Conservation (phyloP, 2,329 filamentous ascomycete species). For the Aspergillus versicolor region DNA sequence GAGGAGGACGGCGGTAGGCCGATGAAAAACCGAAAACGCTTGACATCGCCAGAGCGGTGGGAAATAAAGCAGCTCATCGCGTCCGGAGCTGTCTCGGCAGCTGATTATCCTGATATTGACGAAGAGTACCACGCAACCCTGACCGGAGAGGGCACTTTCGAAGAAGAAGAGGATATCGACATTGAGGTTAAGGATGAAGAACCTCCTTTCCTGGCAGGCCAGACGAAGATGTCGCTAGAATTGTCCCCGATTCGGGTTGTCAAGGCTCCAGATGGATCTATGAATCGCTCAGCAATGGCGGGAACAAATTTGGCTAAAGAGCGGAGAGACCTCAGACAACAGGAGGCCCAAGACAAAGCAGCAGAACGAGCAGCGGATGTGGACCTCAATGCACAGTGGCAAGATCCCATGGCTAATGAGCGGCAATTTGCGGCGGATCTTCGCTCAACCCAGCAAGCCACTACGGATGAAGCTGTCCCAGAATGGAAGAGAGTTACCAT, state of each 20-base stretch:
- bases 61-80: constrained; percentile 96
- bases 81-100: constrained; percentile 87
- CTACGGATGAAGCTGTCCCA: constrained; percentile 67
- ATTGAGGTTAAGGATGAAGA: constrained; percentile 97
- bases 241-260: constrained; percentile 94
- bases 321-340: constrained; percentile 80
- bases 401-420: constrained; percentile 92
- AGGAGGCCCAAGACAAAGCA: constrained; percentile 76
- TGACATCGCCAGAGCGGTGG: constrained; percentile 97
- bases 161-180: constrained; percentile 93
- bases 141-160: constrained; percentile 80
- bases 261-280: constrained; percentile 95
- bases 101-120: constrained; percentile 91
- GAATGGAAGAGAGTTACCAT: constrained; percentile 90
- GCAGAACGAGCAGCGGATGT: constrained; percentile 74
- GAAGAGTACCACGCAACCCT: constrained; percentile 90
- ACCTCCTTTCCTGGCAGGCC: constrained; percentile 90
- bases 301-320: constrained; percentile 87
- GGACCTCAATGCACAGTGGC: constrained; percentile 87
- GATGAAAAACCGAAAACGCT: constrained; percentile 74
- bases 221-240: constrained; percentile 94
- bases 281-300: constrained; percentile 94
- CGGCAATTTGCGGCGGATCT: constrained; percentile 87
- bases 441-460: constrained; percentile 62
- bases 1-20: constrained; percentile 59